Conservation (phyloP, 768 basidiomycete species). For the Tricholomella constricta region DNA sequence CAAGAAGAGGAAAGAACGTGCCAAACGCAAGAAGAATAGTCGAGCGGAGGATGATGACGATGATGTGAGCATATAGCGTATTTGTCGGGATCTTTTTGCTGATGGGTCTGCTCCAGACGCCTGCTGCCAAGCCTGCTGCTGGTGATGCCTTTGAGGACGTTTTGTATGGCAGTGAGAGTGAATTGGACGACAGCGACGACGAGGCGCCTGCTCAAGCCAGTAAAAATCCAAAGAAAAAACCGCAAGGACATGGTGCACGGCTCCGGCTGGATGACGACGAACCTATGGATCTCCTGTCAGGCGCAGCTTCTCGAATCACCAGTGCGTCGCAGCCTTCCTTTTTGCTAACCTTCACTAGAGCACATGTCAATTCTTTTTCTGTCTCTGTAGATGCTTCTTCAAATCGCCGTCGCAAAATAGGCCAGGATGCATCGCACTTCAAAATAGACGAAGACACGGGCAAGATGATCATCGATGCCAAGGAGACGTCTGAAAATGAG, state of each 20-base stretch:
- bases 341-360: no score
- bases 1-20: conserved; percentile 92
- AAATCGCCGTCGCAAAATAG: conserved; percentile 69
- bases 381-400: conserved; percentile 40
- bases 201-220: conserved; percentile 40
- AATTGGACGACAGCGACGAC: conserved; percentile 72
- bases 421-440: conserved; percentile 85
- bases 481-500: conserved; percentile 48
- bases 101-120: conserved; percentile 33
- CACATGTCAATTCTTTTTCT: neutral
- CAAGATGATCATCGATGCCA: conserved; percentile 75
- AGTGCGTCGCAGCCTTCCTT: conserved; percentile 47
- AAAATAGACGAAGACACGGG: conserved; percentile 85
- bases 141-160: conserved; percentile 98
- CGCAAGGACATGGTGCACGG: conserved; percentile 49
- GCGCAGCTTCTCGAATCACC: conserved; percentile 68
- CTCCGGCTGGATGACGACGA: conserved; percentile 88
- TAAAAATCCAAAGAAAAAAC: conserved; percentile 33
- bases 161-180: conserved; percentile 94
- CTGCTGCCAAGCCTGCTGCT: conserved; percentile 49
- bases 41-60: conserved; percentile 62
- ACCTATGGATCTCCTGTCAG: conserved; percentile 92
- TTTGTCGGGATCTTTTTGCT: neutral
- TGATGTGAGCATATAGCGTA: conserved; percentile 18
- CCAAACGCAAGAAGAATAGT: conserved; percentile 82